Evolutionary conservation across 2,329 filamentous ascomycete species (phyloP), one percentile per base, ranked within the genome.

Genomic region (Xylariomycetidae sp.): DNA sequence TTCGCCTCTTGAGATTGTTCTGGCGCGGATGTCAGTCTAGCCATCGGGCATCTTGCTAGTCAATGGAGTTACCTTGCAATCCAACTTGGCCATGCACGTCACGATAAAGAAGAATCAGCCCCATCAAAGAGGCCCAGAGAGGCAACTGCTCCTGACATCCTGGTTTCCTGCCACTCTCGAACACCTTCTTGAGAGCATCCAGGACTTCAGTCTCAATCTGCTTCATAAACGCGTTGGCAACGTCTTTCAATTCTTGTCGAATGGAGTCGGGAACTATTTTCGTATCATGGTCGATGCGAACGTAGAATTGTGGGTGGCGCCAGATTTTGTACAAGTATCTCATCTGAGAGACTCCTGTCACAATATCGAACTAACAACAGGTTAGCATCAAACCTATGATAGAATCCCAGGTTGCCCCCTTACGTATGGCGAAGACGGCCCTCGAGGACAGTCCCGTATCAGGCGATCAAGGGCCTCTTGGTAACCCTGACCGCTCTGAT

Each of bases 241-340:
- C 49, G 15, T 43, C 38, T 34, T 47, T 51, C 12, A 58, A 36
- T 16, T 45, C 43, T 18, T 44, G 40, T 22, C 41, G 41, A 28
- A 58, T 37, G n/a, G 49, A 48, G 16, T 59, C 57, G 10, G 64
- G 57, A 16, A 64, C 54, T 9, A 56, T 54, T 30, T 66, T 13
- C 27, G 33, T 19, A 8, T 33, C 30, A 15, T 33, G 30, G 25
- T 30, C 30, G 33, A 23, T 41, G 15, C 44, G 54, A 44, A 60
- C 69, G 44, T 55, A 60, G 39, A 72, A 69, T 1, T 54, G 55
- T 6, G 56, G 51, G 13, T 63, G 62, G 36, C 61, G 63, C 66
- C 63, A 72, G 41, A 72, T 68, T 39, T 57, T 63, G 49, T 70
- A 72, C 57, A 71, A 66, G 51, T 66, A 70, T 41, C 64, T 66